Evolutionary conservation across 495 filamentous ascomycete genomes (phyloP), one percentile per base, ranked within the genome.

Genomic region (Cudoniella acicularis): DNA sequence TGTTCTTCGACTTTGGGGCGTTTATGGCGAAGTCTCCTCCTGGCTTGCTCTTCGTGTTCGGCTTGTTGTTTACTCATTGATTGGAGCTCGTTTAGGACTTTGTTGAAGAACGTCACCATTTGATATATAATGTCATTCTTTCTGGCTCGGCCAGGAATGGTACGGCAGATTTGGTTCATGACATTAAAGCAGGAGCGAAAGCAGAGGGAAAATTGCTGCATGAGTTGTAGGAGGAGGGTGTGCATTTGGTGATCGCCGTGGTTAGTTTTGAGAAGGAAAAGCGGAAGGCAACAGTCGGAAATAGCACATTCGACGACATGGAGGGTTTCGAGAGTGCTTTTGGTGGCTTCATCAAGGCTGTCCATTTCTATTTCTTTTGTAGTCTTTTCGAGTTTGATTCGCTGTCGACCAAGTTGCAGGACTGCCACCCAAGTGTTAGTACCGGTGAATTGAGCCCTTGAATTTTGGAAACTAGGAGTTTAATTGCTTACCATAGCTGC

Each of bases 51-150:
- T 56, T 51, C 59, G 18, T 60, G 49, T 10, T 60, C 54, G 11
- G 67, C 43, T 26, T 68, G 62, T 2, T 50, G 43, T 16, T 57
- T 66, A 54, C 74, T 75, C 49, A 69, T 47, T 6, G 64, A 59
- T 17, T 67, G 59, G 2, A 80, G 59, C 26, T 63, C 60, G 10
- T 67, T 57, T 59, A 79, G 63, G 4, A 62, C 66, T 17, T 70
- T 69, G 30, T 76, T 70, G 53, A 75, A 79, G 13, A 80, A 64
- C 24, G 61, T 65, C 11, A 74, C 73, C 8, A 80, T 54, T 25
- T 72, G 69, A 63, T 78, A 80, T 1, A 57, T 64, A 23, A 79
- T 25, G 10, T 73, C 68, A 0, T 60, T 63, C 11, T 57, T 58
- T 21, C 62, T 61, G n/a, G 57, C 52, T 6, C 20, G 49, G 0